Percentiles rank a stretch among this genome's conserved stretches.
These are phyloP conservation scores for Metrosideros polymorpha DNA, from an alignment of 441 rosid genomes.

Conservation along the genomic window DNA sequence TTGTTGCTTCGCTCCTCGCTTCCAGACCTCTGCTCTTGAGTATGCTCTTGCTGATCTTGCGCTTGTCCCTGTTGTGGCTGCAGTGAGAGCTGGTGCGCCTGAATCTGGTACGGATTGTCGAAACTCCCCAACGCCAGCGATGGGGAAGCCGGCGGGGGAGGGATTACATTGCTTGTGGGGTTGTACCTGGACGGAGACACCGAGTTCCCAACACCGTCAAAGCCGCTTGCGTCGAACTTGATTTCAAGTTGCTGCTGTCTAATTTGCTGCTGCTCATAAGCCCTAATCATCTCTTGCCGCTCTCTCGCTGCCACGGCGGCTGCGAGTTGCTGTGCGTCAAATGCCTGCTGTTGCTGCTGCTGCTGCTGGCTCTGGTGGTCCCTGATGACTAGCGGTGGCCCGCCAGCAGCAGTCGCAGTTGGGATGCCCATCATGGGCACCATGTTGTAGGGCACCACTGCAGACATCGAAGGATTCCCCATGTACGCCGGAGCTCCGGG, in stretches of 20 bases:
- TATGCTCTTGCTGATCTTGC: constrained; percentile 16
- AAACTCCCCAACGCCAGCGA: constrained; percentile 28
- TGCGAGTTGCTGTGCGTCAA: constrained; percentile 49
- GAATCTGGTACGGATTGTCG: constrained; percentile 41
- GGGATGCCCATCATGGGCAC: constrained; percentile 45
- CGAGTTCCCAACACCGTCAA: constrained; percentile 21
- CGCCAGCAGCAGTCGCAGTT: constrained; percentile 1
- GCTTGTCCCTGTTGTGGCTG: constrained; percentile 17
- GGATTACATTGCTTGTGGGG: constrained; percentile 19
- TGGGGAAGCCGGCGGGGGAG: constrained; percentile 26
- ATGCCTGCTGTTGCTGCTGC: constrained; percentile 29
- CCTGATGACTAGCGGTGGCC: constrained; percentile 7
- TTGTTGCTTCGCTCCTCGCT: constrained; percentile 40
- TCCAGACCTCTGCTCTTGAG: constrained; percentile 32
- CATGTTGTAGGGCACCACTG: constrained; percentile 25
- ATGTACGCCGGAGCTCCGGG: constrained; percentile 17
- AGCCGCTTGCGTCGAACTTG: constrained; percentile 14
- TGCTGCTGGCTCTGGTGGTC: background rate
- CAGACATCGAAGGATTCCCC: constrained; percentile 24
- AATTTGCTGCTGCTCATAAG: constrained; percentile 34
- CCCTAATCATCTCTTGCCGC: constrained; percentile 46
- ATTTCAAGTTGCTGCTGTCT: constrained; percentile 34
- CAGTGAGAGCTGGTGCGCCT: constrained; percentile 20
- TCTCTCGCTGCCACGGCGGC: constrained; percentile 41
- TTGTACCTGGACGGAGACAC: constrained; percentile 37